Evolutionary conservation across 768 basidiomycete species (phyloP), one percentile per base, ranked within the genome.

Genomic region (Trametes punicea): DNA sequence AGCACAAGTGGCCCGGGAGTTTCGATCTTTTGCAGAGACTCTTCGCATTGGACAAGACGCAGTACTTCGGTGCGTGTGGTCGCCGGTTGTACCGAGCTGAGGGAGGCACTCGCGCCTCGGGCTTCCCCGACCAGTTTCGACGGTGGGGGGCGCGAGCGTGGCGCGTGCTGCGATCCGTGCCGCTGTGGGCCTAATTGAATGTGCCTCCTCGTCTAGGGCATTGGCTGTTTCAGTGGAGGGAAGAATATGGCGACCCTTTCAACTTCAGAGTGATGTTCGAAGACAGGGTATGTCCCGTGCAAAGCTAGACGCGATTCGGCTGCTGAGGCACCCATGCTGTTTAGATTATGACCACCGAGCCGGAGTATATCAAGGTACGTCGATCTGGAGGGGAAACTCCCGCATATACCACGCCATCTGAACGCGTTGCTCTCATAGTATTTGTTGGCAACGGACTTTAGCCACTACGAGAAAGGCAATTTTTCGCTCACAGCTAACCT

Each of bases 321-420:
- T n/a, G n/a, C n/a, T n/a, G n/a, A n/a, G n/a, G n/a, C 29, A 2
- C 11, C 23, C 2, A 16, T 63, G 11, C 46, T 30, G 40, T 25
- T 7, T 51, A 79, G 77, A 63, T 80, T 48, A 61, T 80, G 10
- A 81, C 79, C 1, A 59, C 62, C 7, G 80, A 82, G 51, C 81
- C 81, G 4, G 77, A 78, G 36, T 69, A 79, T 42, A 71, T 79
- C 66, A 80, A 75, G 67, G 73, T 65, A 48, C 53, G 59, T 41
- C 9, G 6, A 2, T 20, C 18, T 18, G 15, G 8, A 23, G 6
- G 11, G 6, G 10, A 9, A 23, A 4, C 2, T 10, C 21, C 10
- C 21, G 23, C 18, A 25, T 44, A 36, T 25, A 30, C 18, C 8
- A 4, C n/a, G n/a, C n/a, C n/a, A n/a, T n/a, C n/a, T n/a, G n/a